Base-by-base conservation (phyloP, 1,139 yeast species). In the Blastobotrys proliferans region DNA sequence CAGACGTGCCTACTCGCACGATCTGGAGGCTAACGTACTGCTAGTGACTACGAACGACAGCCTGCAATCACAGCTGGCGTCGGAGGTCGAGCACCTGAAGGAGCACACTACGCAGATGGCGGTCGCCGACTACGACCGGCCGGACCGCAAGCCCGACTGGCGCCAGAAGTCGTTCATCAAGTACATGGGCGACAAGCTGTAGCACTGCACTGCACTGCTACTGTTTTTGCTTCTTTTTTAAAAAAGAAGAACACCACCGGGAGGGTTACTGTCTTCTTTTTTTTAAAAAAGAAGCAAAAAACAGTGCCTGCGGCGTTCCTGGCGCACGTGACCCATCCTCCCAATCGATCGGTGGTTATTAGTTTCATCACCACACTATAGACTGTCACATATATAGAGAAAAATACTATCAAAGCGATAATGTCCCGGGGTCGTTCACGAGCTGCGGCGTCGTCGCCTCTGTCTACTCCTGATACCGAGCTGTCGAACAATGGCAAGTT, bases 11-110 rank as follows among this genome's bases (percentile, higher is more conserved):
- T 92, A 92, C 58, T 74, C 83, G 9, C 76, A 81, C 47, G 99
- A 92, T 61, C 70, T 92, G 51, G 99, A 92, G 64, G 76, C 92
- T 9, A 90, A 92, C 60, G 94, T 90, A 1, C 68, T 90, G 3
- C 64, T 90, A 3, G 68, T 88, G 20, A 90, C 97, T 2, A 74
- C 70, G 46, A 92, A 86, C 60, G 67, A 70, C 10, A 69, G 63
- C 1, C 70, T 92, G 50, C 81, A 81, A 57, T 48, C 53, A 11
- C 62, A 68, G 43, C 80, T 90, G 82, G 66, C 66, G 28, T 55
- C 57, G 0, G 98, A 90, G 62, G 68, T 87, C 31, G 73, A 75
- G 14, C 72, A 85, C 60, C 66, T 90, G 49, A 64, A 76, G 67
- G 55, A 63, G 28, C 65, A 80, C 57, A 75, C 87, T 1, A 61